These are phyloP conservation scores for Apiospora pterosperma DNA, from an alignment of 2,329 filamentous ascomycete genomes.

Conservation along the genomic window DNA sequence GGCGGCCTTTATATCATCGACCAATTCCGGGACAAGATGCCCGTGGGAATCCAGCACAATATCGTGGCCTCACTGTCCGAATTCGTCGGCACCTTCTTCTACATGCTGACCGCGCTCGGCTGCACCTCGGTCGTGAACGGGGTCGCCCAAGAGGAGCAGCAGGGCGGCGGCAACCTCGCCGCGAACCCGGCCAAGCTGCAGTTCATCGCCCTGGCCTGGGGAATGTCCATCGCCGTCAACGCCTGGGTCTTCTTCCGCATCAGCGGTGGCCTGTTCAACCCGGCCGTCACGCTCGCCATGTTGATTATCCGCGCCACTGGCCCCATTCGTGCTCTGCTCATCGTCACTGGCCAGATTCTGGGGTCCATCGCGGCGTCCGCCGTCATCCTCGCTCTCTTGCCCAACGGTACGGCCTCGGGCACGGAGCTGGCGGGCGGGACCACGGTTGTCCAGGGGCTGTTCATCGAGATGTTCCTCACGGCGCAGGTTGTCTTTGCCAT, in stretches of 20 bases:
- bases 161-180: background rate
- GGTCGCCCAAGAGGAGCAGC: background rate
- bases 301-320: background rate
- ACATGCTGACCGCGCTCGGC: conserved; percentile 2
- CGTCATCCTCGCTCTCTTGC: background rate
- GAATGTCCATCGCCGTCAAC: conserved; percentile 7
- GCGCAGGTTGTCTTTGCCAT: conserved; percentile 6
- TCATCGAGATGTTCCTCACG: conserved; percentile 7
- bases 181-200: conserved; percentile 5
- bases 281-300: conserved; percentile 6
- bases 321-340: background rate
- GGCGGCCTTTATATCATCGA: background rate
- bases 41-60: background rate
- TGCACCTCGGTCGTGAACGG: conserved; percentile 3
- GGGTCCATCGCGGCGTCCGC: conserved; percentile 5
- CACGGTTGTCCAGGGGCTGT: conserved; percentile 1
- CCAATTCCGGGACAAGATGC: conserved; percentile 3
- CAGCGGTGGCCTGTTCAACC: conserved; percentile 7
- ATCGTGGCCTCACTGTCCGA: conserved; percentile 3
- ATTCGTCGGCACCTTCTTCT: conserved; percentile 6
- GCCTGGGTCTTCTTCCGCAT: conserved; percentile 7
- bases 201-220: conserved; percentile 3
- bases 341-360: background rate
- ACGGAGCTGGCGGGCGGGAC: conserved; percentile 3
- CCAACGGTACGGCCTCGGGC: background rate